Evolutionary conservation across 2,329 filamentous ascomycete genomes (phyloP).

Genomic region (Pseudopithomyces chartarum): DNA sequence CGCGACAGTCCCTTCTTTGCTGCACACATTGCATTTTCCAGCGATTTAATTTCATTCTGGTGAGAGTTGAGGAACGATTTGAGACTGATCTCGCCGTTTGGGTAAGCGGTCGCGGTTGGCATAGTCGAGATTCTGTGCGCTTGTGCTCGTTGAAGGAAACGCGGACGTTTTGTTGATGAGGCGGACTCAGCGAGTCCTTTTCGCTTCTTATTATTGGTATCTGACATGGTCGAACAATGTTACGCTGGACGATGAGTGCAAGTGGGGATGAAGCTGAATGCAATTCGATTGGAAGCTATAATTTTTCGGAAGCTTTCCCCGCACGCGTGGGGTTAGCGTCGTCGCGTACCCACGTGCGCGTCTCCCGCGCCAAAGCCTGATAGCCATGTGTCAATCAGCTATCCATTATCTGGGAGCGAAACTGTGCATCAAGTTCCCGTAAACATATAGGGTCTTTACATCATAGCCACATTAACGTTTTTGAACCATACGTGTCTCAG

Average conservation of each 20-base stretch:
- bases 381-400: background rate
- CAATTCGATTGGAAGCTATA: background rate
- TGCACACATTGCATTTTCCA: conserved; percentile 80
- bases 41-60: conserved; percentile 84
- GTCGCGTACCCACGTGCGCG: conserved; percentile 10
- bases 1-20: conserved; percentile 68
- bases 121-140: conserved; percentile 33
- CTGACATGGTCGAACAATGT: conserved; percentile 11
- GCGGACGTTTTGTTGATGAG: conserved; percentile 24
- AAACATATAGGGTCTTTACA: too few relatives aligned
- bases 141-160: conserved; percentile 31
- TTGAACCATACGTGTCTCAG: background rate
- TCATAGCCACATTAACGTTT: background rate
- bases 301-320: conserved; percentile 6
- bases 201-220: conserved; percentile 23
- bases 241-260: background rate
- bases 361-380: background rate
- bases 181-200: conserved; percentile 10
- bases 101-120: conserved; percentile 56
- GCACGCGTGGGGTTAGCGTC: conserved; percentile 10
- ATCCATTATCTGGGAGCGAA: too few relatives aligned
- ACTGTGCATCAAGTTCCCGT: too few relatives aligned
- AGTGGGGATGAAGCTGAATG: background rate
- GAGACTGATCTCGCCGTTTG: conserved; percentile 80
- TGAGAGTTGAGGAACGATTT: conserved; percentile 82